A percentile compares a stretch with the other conserved stretches of the same genome.
These are phyloP conservation scores for Corniculantispora saksenae DNA, from an alignment of 2,329 filamentous ascomycete genomes.

Conservation along the genomic window DNA sequence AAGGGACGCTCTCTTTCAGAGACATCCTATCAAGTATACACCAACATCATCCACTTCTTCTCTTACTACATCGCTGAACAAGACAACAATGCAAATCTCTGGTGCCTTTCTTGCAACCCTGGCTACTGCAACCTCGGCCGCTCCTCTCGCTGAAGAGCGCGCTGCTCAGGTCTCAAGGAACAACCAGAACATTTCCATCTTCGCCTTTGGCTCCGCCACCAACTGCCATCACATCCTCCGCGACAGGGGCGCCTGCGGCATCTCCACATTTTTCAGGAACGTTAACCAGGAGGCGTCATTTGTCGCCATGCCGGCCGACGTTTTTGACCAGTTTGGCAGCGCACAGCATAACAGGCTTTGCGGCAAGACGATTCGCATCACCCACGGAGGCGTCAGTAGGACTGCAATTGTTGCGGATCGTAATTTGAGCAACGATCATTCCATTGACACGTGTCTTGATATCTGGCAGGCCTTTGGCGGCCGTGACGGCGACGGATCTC, in stretches of 20 bases:
- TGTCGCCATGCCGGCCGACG: slow-evolving; percentile 3
- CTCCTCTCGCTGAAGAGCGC: neutral
- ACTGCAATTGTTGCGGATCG: slow-evolving; percentile 8
- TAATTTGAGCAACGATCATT: slow-evolving; percentile 3
- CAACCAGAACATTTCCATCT: slow-evolving; percentile 3
- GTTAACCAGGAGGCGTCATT: neutral
- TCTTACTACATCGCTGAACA: neutral
- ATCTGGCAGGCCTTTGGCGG: slow-evolving; percentile 1
- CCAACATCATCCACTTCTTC: neutral
- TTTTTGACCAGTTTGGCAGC: neutral
- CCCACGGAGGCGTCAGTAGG: neutral
- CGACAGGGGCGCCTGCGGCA: slow-evolving; percentile 1
- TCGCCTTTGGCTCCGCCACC: neutral
- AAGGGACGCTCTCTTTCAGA: neutral
- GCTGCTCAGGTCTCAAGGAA: neutral
- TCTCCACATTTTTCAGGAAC: slow-evolving; percentile 1
- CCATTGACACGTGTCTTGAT: slow-evolving; percentile 1
- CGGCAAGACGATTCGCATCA: slow-evolving; percentile 7
- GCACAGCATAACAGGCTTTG: slow-evolving; percentile 7
- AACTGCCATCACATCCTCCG: neutral
- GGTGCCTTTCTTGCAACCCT: neutral
- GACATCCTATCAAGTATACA: neutral
- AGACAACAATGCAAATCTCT: neutral
- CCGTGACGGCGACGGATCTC: neutral
- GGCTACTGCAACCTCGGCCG: neutral